These are phyloP conservation scores for Basipetospora chlamydospora DNA, from an alignment of 2,329 filamentous ascomycete species.

Conservation along the genomic window DNA sequence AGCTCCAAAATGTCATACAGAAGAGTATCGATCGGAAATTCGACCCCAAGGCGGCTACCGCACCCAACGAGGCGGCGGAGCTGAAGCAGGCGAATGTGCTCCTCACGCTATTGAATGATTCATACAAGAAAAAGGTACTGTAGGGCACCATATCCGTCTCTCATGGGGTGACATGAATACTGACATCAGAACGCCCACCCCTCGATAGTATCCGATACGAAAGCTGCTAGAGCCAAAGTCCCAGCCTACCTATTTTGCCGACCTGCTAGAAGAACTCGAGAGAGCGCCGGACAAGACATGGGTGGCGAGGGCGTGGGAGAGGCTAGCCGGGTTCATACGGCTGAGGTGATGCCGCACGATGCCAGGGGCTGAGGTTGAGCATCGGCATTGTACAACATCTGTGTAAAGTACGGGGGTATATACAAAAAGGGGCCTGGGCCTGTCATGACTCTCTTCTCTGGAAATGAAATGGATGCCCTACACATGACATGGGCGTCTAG, in stretches of 20 bases:
- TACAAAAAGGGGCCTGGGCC: constrained; percentile 7
- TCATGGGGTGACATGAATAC: too few species aligned
- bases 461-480: background rate
- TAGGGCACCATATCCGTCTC: too few species aligned
- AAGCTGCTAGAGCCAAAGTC: constrained; percentile 42
- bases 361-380: background rate
- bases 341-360: constrained; percentile 28
- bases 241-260: constrained; percentile 49
- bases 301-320: constrained; percentile 35
- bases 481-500: constrained; percentile 22
- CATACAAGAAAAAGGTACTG: constrained; percentile 42
- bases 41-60: constrained; percentile 2
- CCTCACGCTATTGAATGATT: constrained; percentile 42
- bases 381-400: constrained; percentile 8
- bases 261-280: constrained; percentile 47
- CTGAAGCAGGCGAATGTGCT: constrained; percentile 44
- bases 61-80: constrained; percentile 27
- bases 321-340: constrained; percentile 44
- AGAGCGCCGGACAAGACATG: constrained; percentile 44
- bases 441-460: background rate
- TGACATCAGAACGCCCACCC: background rate
- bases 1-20: constrained; percentile 42
- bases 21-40: constrained; percentile 15
- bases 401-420: constrained; percentile 8
- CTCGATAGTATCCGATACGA: constrained; percentile 11